Conservation (phyloP, 164 flowering plant genomes). For the Pachysandra terminalis region DNA sequence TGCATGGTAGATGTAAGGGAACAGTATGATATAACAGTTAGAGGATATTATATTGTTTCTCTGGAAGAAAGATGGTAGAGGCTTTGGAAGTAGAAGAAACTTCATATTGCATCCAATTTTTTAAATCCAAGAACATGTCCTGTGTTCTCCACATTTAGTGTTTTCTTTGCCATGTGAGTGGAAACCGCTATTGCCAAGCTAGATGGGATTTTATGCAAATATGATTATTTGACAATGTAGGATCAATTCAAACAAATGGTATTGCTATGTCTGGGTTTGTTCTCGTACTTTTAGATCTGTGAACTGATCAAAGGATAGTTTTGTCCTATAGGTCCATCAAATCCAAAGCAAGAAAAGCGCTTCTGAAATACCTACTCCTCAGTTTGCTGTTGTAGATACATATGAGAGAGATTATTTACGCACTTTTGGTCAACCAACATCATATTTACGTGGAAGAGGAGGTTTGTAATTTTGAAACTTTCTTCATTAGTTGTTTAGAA, state of each 20-base stretch:
- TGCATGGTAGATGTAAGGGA: not conserved
- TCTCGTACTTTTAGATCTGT: not conserved
- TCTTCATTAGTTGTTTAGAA: not conserved
- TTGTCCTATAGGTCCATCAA: conserved; percentile 43
- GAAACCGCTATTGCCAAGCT: no score
- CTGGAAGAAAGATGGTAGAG: no score
- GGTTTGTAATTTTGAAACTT: conserved; percentile 36
- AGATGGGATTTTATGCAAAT: no score
- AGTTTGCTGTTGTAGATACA: conserved; percentile 85
- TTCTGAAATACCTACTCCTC: conserved; percentile 92
- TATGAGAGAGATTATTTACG: conserved; percentile 91
- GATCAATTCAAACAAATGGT: not conserved
- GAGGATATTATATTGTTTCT: not conserved
- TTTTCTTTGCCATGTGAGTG: no score
- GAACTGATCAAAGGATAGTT: not conserved
- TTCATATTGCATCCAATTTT: no score
- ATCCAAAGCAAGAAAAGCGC: conserved; percentile 56
- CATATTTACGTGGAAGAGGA: conserved; percentile 94
- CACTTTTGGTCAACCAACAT: conserved; percentile 75
- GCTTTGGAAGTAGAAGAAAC: no score
- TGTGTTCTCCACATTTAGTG: no score
- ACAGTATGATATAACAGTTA: not conserved
- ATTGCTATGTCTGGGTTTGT: not conserved
- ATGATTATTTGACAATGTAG: not conserved
- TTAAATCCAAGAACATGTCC: no score